Conservation (phyloP, 2,329 filamentous ascomycete genomes). For the Fusarium concolor region DNA sequence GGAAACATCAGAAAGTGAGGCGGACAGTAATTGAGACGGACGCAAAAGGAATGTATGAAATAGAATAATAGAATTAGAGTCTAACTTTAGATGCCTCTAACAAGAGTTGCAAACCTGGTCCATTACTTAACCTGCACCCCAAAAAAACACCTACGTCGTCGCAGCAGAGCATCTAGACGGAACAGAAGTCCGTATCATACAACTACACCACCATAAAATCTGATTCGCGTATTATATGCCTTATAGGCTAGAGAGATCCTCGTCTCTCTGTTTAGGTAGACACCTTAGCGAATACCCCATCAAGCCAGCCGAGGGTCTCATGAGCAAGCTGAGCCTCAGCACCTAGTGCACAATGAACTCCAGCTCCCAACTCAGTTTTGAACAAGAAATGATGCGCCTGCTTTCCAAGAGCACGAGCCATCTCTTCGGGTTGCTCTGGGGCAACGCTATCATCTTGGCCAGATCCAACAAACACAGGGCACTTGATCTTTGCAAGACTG, state of each 20-base stretch:
- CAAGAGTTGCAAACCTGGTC: too few relatives aligned
- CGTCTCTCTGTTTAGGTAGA: fast-evolving
- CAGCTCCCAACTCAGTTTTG: neutral
- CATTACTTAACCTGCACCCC: too few relatives aligned
- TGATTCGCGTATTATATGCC: neutral
- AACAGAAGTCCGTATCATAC: too few relatives aligned
- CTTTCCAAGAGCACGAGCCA: neutral
- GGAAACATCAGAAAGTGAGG: neutral
- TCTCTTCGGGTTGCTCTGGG: neutral
- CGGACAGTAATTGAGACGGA: neutral
- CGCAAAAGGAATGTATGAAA: neutral
- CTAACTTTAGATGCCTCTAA: too few relatives aligned
- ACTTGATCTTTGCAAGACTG: slow-evolving; percentile 21
- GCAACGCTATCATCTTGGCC: neutral
- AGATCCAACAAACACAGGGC: neutral
- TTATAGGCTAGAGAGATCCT: fast-evolving
- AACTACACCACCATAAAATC: fast-evolving
- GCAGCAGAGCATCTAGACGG: too few relatives aligned
- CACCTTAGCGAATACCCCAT: neutral
- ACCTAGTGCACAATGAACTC: slow-evolving; percentile 1
- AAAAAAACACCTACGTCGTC: too few relatives aligned
- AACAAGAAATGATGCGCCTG: slow-evolving; percentile 1
- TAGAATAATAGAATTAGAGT: neutral
- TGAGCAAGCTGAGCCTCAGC: slow-evolving; percentile 1
- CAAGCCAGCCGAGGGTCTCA: neutral